Conservation (phyloP, 306 rosid genomes). For the Casuarina cunninghamiana region DNA sequence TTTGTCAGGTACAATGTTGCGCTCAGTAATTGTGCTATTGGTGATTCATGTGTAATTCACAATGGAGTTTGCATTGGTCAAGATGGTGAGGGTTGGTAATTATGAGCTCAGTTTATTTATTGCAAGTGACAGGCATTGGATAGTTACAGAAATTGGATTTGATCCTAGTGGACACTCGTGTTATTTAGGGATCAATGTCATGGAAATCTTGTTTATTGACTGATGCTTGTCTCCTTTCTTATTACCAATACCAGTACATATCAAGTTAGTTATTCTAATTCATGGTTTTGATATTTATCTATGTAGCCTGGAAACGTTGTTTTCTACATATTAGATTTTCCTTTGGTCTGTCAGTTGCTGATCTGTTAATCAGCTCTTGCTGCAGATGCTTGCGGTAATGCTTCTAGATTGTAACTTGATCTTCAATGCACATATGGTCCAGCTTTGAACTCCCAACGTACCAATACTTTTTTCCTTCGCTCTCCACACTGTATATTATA, state of each 20-base stretch:
- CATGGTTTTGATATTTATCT: not conserved
- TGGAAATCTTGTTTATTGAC: not conserved
- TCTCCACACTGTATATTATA: not conserved
- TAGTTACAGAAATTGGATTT: not conserved
- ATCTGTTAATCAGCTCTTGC: not conserved
- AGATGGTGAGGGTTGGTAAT: conserved; percentile 64
- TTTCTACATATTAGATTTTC: not conserved
- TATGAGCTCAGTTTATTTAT: conserved; percentile 21
- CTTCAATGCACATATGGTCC: not conserved
- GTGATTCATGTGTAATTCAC: conserved; percentile 82
- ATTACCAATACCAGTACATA: not conserved
- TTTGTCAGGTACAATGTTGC: conserved; percentile 71
- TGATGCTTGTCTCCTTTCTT: not conserved
- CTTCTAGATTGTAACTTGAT: not conserved
- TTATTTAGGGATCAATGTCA: not conserved
- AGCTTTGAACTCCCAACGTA: not conserved
- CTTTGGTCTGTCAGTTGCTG: not conserved
- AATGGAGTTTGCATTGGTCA: conserved; percentile 93
- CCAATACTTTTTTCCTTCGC: not conserved
- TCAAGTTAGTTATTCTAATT: not conserved
- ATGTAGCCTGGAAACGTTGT: not conserved
- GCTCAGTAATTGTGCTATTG: conserved; percentile 73
- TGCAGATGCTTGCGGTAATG: not conserved
- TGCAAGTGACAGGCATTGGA: not conserved
- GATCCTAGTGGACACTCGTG: not conserved